Percentiles rank a stretch among this genome's conserved stretches.
Evolutionary conservation across 2,329 filamentous ascomycete genomes (phyloP).

Genomic region (Aspergillus quadrilineatus): DNA sequence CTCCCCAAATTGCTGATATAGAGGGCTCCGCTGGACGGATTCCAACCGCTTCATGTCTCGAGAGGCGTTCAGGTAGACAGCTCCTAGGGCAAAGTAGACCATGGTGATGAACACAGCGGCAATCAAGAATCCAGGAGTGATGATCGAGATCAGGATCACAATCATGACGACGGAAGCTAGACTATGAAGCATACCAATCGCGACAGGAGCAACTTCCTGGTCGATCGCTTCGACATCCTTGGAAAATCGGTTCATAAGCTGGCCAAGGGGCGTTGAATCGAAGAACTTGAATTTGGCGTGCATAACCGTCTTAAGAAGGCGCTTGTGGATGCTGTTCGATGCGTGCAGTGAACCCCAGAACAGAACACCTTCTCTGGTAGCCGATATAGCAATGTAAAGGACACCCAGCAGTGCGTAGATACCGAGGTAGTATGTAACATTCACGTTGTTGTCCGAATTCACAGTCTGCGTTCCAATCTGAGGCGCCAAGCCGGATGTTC

Average conservation of each 20-base stretch:
- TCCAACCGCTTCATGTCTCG: conserved; percentile 93
- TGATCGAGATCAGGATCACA: conserved; percentile 77
- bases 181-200: conserved; percentile 71
- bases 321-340: conserved; percentile 78
- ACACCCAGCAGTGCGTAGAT: conserved; percentile 80
- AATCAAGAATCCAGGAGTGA: conserved; percentile 88
- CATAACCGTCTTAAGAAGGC: conserved; percentile 74
- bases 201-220: conserved; percentile 90
- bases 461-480: conserved; percentile 28
- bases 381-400: conserved; percentile 74
- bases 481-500: conserved; percentile 31
- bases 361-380: conserved; percentile 80
- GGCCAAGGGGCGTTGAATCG: conserved; percentile 89
- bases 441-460: conserved; percentile 54
- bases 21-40: conserved; percentile 86
- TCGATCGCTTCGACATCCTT: conserved; percentile 95
- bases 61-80: conserved; percentile 89
- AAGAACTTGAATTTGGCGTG: conserved; percentile 97
- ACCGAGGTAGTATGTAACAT: conserved; percentile 78
- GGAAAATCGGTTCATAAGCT: conserved; percentile 97
- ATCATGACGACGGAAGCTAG: conserved; percentile 75
- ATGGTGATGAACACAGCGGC: conserved; percentile 80
- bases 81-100: conserved; percentile 78
- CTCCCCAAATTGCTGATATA: conserved; percentile 98
- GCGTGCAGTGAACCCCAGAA: conserved; percentile 90